phyloP scores from a whole-genome alignment of 352 stramenopile genomes.

The Plasmopara viticola region DNA sequence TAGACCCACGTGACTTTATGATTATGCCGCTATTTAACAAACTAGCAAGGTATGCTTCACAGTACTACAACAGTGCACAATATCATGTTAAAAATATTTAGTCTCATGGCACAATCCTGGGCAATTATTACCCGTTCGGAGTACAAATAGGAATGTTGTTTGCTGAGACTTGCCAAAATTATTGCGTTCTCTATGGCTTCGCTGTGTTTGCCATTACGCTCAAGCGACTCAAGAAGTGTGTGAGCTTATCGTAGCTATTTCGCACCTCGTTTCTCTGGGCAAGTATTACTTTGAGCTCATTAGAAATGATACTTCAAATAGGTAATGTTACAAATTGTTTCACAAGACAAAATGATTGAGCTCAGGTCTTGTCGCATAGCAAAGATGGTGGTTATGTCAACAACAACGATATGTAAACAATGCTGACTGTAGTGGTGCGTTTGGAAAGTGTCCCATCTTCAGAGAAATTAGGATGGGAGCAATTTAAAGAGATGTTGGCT shows the following conservation, averaged over 20 bases:
- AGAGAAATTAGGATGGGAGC: constrained; percentile 17
- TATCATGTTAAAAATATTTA: constrained; percentile 18
- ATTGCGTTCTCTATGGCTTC: constrained; percentile 41
- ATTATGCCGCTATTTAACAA: constrained; percentile 32
- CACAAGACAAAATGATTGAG: constrained; percentile 25
- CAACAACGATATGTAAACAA: background rate
- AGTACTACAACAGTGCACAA: constrained; percentile 18
- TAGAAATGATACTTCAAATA: constrained; percentile 9
- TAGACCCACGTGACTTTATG: constrained; percentile 26
- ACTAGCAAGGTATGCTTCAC: constrained; percentile 20
- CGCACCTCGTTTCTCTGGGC: constrained; percentile 27
- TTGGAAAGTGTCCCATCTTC: constrained; percentile 21
- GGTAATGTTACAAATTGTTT: too few species aligned
- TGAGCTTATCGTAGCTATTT: constrained; percentile 43
- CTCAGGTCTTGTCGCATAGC: constrained; percentile 29
- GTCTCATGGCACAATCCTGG: constrained; percentile 23
- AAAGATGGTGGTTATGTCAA: constrained; percentile 12
- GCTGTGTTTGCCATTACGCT: constrained; percentile 29
- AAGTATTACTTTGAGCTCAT: constrained; percentile 20
- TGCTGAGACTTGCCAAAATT: constrained; percentile 24
- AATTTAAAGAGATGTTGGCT: constrained; percentile 3
- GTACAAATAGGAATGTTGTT: constrained; percentile 10
- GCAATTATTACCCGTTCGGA: constrained; percentile 12
- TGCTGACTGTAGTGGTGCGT: constrained; percentile 21
- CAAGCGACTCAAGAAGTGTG: constrained; percentile 23